Evolutionary conservation across 805 yeast species (phyloP).

Genomic region (Allodekkera sacchari): DNA sequence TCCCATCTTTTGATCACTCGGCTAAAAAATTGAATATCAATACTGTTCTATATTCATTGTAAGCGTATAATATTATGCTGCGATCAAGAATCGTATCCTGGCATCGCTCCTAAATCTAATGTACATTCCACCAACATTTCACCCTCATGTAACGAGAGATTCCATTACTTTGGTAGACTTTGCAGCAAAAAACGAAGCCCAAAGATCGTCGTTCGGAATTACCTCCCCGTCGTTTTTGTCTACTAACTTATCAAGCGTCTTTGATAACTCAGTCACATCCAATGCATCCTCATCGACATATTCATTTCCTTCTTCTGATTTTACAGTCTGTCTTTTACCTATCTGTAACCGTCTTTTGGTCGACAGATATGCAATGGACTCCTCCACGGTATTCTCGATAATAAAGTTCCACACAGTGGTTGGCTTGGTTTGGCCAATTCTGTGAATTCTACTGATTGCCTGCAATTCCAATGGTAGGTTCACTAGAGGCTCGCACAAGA

Average conservation of each 20-base stretch:
- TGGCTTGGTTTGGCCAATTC: conserved; percentile 78
- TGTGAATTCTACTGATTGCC: conserved; percentile 84
- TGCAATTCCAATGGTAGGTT: conserved; percentile 83
- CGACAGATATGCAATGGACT: conserved; percentile 65
- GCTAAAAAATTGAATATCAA: no score
- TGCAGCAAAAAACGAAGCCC: conserved; percentile 50
- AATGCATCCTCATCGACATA: conserved; percentile 31
- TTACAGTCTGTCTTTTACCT: conserved; percentile 19
- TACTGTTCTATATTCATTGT: no score
- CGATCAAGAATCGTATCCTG: no score
- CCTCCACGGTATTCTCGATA: conserved; percentile 79
- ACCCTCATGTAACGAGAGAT: no score
- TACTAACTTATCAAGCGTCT: conserved; percentile 41
- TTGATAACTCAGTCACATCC: conserved; percentile 48
- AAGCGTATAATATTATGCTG: no score
- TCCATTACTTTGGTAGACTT: conserved; percentile 17
- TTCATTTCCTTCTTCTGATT: conserved; percentile 10
- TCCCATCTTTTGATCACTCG: no score
- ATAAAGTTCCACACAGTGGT: conserved; percentile 93
- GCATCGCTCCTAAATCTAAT: no score
- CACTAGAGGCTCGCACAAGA: conserved; percentile 86
- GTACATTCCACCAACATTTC: no score
- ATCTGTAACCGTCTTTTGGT: conserved; percentile 50
- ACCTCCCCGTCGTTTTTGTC: conserved; percentile 50
- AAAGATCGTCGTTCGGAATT: conserved; percentile 49